A percentile compares a stretch with the other conserved stretches of the same genome.
Evolutionary conservation across 1,284 basidiomycete genomes (phyloP).

Genomic region (Rhodotorula sp.): DNA sequence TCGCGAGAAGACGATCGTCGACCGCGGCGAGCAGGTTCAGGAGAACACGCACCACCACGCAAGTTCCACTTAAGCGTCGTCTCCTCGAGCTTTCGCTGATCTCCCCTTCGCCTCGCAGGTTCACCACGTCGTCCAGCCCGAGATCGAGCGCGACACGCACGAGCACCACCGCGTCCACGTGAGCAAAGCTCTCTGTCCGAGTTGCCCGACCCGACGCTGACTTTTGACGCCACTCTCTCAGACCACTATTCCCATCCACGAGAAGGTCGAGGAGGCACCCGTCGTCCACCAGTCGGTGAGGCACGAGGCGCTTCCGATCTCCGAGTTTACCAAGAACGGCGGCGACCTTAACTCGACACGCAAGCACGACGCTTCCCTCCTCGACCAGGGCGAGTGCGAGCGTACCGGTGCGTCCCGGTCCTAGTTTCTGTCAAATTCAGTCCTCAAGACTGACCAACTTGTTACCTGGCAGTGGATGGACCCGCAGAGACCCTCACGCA

Average conservation of each 20-base stretch:
- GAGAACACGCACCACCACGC: slow-evolving; percentile 17
- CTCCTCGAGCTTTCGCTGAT: neutral
- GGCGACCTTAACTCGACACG: slow-evolving; percentile 37
- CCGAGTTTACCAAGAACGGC: slow-evolving; percentile 32
- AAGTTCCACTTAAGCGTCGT: neutral
- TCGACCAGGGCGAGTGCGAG: slow-evolving; percentile 26
- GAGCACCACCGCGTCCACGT: slow-evolving; percentile 44
- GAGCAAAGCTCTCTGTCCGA: neutral
- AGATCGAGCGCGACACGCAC: slow-evolving; percentile 48
- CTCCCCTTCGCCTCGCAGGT: slow-evolving; percentile 22
- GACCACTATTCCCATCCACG: slow-evolving; percentile 24
- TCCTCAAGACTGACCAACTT: too few species aligned
- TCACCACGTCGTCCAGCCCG: slow-evolving; percentile 49
- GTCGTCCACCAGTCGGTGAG: slow-evolving; percentile 33
- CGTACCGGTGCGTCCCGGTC: slow-evolving; percentile 3
- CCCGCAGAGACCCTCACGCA: slow-evolving; percentile 26
- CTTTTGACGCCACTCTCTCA: neutral
- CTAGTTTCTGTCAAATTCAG: too few species aligned
- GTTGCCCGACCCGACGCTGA: neutral
- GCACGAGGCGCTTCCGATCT: slow-evolving; percentile 36
- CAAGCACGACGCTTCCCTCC: slow-evolving; percentile 21
- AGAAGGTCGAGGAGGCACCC: slow-evolving; percentile 32
- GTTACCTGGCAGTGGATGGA: slow-evolving; percentile 15
- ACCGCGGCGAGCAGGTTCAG: slow-evolving; percentile 46
- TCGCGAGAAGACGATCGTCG: slow-evolving; percentile 45